A percentile compares a stretch with the other conserved stretches of the same genome.
These are phyloP conservation scores for Pleurotus ostreatus DNA, from an alignment of 768 basidiomycete genomes.

Conservation along the genomic window DNA sequence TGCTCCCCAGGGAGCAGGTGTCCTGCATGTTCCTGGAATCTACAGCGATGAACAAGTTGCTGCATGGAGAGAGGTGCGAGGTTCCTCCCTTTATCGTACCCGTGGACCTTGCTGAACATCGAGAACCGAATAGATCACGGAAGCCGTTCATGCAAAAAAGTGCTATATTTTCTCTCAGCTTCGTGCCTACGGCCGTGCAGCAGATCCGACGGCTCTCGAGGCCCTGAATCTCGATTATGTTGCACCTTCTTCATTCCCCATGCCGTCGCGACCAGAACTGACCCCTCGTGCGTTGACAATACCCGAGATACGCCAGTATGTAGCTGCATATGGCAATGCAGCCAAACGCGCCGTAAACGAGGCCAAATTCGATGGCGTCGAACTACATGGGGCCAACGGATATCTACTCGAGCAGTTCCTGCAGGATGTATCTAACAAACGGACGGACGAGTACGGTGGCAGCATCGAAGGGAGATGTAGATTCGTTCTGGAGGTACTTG, in stretches of 20 bases:
- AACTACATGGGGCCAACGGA: constrained; percentile 24
- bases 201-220: constrained; percentile 10
- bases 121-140: constrained; percentile 26
- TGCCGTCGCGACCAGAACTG: constrained; percentile 11
- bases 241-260: neutral
- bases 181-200: constrained; percentile 44
- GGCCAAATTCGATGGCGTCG: constrained; percentile 54
- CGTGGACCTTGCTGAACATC: neutral
- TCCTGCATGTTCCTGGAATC: constrained; percentile 49
- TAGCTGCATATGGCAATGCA: constrained; percentile 37
- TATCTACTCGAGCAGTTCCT: constrained; percentile 45
- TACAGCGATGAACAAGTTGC: constrained; percentile 46
- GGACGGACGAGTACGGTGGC: constrained; percentile 54
- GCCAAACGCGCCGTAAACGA: constrained; percentile 37
- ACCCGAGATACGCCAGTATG: constrained; percentile 35
- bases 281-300: constrained; percentile 22
- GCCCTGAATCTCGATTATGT: neutral
- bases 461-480: constrained; percentile 42
- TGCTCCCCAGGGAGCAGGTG: constrained; percentile 44
- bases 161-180: constrained; percentile 42
- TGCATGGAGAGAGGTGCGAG: constrained; percentile 49
- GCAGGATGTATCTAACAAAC: constrained; percentile 35
- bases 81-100: constrained; percentile 11
- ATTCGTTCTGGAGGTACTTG: constrained; percentile 43
- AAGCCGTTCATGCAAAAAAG: constrained; percentile 39